phyloP scores from a whole-genome alignment of 495 filamentous ascomycete genomes.

The Talaromyces nanjingensis region DNA sequence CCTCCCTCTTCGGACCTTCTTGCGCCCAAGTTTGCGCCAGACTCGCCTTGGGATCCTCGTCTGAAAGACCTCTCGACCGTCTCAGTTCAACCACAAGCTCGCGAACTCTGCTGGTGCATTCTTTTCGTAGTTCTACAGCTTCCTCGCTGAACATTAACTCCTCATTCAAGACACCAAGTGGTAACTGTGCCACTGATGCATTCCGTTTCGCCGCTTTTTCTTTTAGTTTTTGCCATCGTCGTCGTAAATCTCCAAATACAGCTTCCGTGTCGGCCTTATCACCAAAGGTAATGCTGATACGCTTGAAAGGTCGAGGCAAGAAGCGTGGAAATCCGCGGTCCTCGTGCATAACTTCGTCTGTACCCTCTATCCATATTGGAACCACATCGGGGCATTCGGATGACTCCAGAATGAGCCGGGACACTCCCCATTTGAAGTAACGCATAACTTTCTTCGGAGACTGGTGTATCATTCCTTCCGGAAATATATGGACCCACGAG shows the following conservation, averaged over 20 bases:
- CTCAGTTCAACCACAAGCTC: slow-evolving; percentile 74
- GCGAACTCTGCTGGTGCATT: slow-evolving; percentile 71
- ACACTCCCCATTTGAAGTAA: slow-evolving; percentile 97
- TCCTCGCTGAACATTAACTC: slow-evolving; percentile 64
- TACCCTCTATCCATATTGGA: slow-evolving; percentile 91
- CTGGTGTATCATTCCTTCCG: slow-evolving; percentile 91
- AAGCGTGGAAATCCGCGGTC: slow-evolving; percentile 71
- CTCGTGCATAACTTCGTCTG: slow-evolving; percentile 80
- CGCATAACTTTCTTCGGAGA: slow-evolving; percentile 70
- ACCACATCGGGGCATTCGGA: slow-evolving; percentile 76
- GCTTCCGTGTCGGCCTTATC: slow-evolving; percentile 42
- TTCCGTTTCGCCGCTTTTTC: slow-evolving; percentile 30
- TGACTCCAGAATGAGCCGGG: slow-evolving; percentile 79
- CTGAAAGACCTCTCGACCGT: slow-evolving; percentile 58
- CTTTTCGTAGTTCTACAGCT: slow-evolving; percentile 70
- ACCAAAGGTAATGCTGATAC: slow-evolving; percentile 65
- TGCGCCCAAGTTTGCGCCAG: slow-evolving; percentile 56
- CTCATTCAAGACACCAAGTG: slow-evolving; percentile 58
- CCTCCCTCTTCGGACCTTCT: slow-evolving; percentile 49
- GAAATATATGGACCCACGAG: slow-evolving; percentile 91
- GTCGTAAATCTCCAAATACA: slow-evolving; percentile 57
- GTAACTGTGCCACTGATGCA: slow-evolving; percentile 24
- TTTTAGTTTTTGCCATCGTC: slow-evolving; percentile 60
- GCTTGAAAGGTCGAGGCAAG: slow-evolving; percentile 65
- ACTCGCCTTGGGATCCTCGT: slow-evolving; percentile 68